Evolutionary conservation across 2,329 filamentous ascomycete genomes (phyloP), one percentile per base, ranked within the genome.

Genomic region (Berkeleyomyces basicola): DNA sequence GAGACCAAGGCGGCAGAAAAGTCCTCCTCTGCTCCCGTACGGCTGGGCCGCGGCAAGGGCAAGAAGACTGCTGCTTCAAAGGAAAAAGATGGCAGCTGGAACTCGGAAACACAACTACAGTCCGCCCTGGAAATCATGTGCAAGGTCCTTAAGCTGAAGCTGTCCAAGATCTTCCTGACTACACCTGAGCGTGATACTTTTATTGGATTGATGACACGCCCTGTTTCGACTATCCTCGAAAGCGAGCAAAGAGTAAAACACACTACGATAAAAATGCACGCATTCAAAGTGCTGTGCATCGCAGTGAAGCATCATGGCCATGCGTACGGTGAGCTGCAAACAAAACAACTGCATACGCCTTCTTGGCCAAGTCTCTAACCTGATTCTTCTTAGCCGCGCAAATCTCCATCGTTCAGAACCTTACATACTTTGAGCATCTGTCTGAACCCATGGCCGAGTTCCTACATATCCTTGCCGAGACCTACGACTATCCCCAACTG

Each of bases 361-460:
- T 23, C 39, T 40, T 44, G 4, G 6, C 60, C 10, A 10, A 49
- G 37, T 14, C 9, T 37, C 33, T 46, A 67, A 64, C 66, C 71
- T 74, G 62, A 77, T n/a, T 42, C 11, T 4, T 33, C 47, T 7
- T 69, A 95, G 89, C 88, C 60, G 93, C 93, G 1, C 93, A 99
- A 79, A 97, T 95, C 58, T 95, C 91, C 55, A 95, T 99, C 69
- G 91, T 97, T 62, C 93, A 99, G 73, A 97, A 93, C 71, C 76
- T 99, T 67, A 96, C 93, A 4, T 99, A 99, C 72, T 99, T 97
- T 69, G 93, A 99, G 74, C 93, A 99, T 73, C 77, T 99, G n/a
- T 92, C 93, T 0, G 93, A 99, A 70, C 93, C 93, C 1, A 99
- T 99, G 93, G 93, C 93, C 40, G 95, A 99, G 72, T 96, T 99